A percentile compares a stretch with the other conserved stretches of the same genome.
phyloP scores from a whole-genome alignment of 2,329 filamentous ascomycete species.

The Penicillium italicum region DNA sequence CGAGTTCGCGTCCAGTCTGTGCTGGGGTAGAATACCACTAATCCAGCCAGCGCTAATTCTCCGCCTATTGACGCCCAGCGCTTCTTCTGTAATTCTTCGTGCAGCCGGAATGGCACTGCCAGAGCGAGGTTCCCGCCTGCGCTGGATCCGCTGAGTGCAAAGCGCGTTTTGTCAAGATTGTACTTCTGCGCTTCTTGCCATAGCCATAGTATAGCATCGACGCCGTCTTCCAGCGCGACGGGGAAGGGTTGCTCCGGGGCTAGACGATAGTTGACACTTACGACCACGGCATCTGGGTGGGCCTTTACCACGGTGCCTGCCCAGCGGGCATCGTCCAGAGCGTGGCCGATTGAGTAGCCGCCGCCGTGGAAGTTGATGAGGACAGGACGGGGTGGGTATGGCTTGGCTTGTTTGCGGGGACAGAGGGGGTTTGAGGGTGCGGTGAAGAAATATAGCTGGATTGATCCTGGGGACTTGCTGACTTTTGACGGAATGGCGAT shows the following conservation, averaged over 20 bases:
- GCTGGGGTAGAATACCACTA: constrained; percentile 17
- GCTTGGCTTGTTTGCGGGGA: background rate
- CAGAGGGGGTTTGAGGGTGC: background rate
- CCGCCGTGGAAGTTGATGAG: constrained; percentile 23
- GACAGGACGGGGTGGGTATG: constrained; percentile 7
- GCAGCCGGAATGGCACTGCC: constrained; percentile 12
- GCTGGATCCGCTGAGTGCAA: constrained; percentile 16
- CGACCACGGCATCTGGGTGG: constrained; percentile 16
- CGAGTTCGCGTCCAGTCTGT: constrained; percentile 18
- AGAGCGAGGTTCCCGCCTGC: constrained; percentile 21
- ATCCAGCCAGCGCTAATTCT: constrained; percentile 6
- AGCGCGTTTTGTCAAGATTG: constrained; percentile 15
- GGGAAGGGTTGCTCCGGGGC: constrained; percentile 27
- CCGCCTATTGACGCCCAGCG: background rate
- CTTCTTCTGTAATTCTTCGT: constrained; percentile 9
- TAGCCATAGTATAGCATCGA: constrained; percentile 24
- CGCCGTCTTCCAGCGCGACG: constrained; percentile 22
- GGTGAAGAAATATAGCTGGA: constrained; percentile 18
- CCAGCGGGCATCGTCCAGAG: constrained; percentile 19
- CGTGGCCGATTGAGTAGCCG: constrained; percentile 21
- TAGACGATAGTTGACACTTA: constrained; percentile 25
- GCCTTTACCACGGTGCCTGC: constrained; percentile 7
- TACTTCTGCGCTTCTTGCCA: constrained; percentile 16
- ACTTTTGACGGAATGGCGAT: constrained; percentile 18
- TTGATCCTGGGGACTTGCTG: constrained; percentile 13